phyloP scores from a whole-genome alignment of 2,329 filamentous ascomycete species.

The Diaporthe sp. region DNA sequence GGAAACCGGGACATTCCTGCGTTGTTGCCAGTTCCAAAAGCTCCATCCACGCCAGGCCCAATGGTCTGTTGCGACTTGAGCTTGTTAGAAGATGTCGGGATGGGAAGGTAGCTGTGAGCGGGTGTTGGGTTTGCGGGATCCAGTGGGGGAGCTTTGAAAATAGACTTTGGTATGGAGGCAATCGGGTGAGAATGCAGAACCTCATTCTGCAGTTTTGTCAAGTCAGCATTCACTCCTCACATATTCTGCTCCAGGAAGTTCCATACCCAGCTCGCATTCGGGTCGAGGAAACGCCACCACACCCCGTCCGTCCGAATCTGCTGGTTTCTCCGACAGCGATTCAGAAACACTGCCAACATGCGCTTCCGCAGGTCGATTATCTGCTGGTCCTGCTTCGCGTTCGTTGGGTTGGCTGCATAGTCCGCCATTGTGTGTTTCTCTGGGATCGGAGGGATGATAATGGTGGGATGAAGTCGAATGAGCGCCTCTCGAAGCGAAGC shows the following conservation, averaged over 20 bases:
- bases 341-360: conserved; percentile 96
- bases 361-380: conserved; percentile 98
- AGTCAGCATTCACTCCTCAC: conserved; percentile 43
- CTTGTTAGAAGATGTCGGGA: conserved; percentile 89
- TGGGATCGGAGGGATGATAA: conserved; percentile 96
- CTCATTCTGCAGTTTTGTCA: conserved; percentile 76
- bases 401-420: conserved; percentile 97
- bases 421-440: conserved; percentile 99
- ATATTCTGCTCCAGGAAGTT: background rate
- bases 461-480: conserved; percentile 91
- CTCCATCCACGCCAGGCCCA: conserved; percentile 46
- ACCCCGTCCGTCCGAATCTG: conserved; percentile 93
- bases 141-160: conserved; percentile 94
- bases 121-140: conserved; percentile 92
- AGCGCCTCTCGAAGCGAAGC: conserved; percentile 90
- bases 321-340: conserved; percentile 93
- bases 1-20: conserved; percentile 87
- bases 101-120: conserved; percentile 88
- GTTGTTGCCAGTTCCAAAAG: conserved; percentile 56
- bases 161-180: conserved; percentile 91
- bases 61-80: conserved; percentile 72
- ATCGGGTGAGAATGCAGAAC: conserved; percentile 94
- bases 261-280: conserved; percentile 96
- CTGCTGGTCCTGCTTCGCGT: conserved; percentile 95
- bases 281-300: conserved; percentile 97